These are phyloP conservation scores for Penium margaritaceum DNA, from an alignment of 139 green algal species.

Conservation along the genomic window DNA sequence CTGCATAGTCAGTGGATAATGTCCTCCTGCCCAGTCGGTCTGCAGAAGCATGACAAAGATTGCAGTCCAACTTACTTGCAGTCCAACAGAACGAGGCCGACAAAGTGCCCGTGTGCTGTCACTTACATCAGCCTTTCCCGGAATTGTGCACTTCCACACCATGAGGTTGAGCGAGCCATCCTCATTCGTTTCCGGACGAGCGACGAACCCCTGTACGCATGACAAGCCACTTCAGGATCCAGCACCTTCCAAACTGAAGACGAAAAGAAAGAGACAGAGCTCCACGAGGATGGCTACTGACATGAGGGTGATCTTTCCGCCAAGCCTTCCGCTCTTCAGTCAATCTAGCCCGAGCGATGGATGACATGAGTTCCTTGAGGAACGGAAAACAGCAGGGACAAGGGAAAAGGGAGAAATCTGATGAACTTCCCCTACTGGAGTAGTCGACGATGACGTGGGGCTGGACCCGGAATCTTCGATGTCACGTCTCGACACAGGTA, in stretches of 20 bases:
- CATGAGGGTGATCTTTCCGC: slow-evolving; percentile 89
- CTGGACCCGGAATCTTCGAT: no score
- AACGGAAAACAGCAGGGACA: no score
- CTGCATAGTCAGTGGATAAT: slow-evolving; percentile 81
- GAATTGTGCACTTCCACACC: slow-evolving; percentile 90
- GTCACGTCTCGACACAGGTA: no score
- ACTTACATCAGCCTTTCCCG: slow-evolving; percentile 64
- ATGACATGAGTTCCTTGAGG: no score
- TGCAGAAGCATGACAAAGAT: slow-evolving; percentile 1
- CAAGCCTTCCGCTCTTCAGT: slow-evolving; percentile 84
- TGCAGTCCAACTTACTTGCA: no score
- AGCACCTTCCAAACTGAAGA: not conserved
- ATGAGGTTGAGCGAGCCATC: slow-evolving; percentile 80
- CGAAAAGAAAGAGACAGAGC: not conserved
- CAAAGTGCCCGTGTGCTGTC: not conserved
- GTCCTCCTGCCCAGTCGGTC: slow-evolving; percentile 84
- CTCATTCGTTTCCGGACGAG: slow-evolving; percentile 64
- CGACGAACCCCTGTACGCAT: slow-evolving; percentile 69
- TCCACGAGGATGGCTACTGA: not conserved
- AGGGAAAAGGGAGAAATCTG: no score
- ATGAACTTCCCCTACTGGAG: no score
- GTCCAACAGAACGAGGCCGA: slow-evolving; percentile 15
- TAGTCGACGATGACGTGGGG: no score
- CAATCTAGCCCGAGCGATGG: slow-evolving; percentile 68
- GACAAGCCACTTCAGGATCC: not conserved